Base-by-base conservation (phyloP, 2,329 filamentous ascomycete species). In the Aspergillus candidus region DNA sequence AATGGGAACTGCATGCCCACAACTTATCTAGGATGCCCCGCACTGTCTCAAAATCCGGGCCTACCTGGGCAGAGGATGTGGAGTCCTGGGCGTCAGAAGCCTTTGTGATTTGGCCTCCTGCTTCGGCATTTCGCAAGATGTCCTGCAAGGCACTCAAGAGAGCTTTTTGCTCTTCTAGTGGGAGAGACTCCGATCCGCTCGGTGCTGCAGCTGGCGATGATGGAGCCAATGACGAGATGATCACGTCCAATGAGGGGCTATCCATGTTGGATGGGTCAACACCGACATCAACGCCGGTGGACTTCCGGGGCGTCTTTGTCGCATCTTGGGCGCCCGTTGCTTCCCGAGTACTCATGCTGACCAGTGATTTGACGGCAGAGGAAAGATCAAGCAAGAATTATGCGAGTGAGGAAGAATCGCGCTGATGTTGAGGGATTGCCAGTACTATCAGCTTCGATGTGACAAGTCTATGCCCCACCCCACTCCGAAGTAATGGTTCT, bases 1-100 rank as follows among this genome's bases (percentile, higher is more conserved):
- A 61, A 5, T 52, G 49, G 2, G 67, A 71, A 37, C 57, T 57
- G 44, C 54, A 61, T 38, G 53, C 48, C 68, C 67, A 70, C 14
- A 72, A 51, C 41, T 61, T 56, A 33, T 58, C 48, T 37, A 72
- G 47, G 22, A 59, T 60, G 14, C 46, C 41, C 41, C 48, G 55
- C 12, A 65, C 60, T 13, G 43, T 57, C 40, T 57, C 49, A 33
- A 69, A 46, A 27, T 51, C 48, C 5, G 49, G 32, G 48, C 62
- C 56, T n/a, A 52, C 56, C 37, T 54, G 47, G 33, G 63, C 58
- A 35, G 65, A 50, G n/a, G 60, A 56, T 6, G 56, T 52, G 37
- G 58, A 53, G 10, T 56, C 55, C 35, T 58, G 53, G 7, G 65
- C 44, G 38, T 61, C 54, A 35, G 56, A 55, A 41, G 35, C 49